Evolutionary conservation across 768 basidiomycete species (phyloP).

Genomic region (Pleurotus eryngii): DNA sequence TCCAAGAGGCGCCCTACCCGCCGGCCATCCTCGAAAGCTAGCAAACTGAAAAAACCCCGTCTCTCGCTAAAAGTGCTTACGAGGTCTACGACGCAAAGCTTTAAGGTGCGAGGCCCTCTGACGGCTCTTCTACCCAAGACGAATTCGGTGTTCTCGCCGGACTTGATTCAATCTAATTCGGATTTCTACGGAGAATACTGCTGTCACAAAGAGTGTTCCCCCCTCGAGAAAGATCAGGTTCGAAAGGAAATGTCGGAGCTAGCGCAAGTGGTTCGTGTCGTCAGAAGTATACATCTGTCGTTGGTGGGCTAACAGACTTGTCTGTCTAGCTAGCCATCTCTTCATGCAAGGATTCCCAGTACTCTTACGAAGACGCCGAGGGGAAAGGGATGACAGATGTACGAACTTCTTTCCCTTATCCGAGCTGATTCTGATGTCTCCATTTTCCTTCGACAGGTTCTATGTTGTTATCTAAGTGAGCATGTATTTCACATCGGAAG

Average conservation of each 20-base stretch:
- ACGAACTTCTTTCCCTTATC: neutral
- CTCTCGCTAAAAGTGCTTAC: neutral
- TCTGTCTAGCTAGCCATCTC: neutral
- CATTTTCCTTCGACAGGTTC: neutral
- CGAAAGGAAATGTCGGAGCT: no score
- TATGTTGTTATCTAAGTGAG: neutral
- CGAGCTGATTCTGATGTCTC: neutral
- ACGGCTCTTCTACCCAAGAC: no score
- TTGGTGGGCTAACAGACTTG: neutral
- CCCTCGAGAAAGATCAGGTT: neutral
- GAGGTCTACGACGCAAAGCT: no score
- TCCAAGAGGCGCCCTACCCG: neutral
- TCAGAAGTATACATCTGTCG: neutral
- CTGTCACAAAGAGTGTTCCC: neutral
- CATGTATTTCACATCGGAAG: neutral
- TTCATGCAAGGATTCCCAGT: neutral
- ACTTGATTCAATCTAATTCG: neutral
- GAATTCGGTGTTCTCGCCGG: neutral
- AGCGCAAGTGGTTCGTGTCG: neutral
- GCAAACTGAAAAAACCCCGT: neutral
- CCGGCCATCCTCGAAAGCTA: neutral
- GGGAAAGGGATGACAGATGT: slow-evolving; percentile 2
- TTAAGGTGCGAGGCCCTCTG: no score
- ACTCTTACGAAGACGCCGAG: neutral
- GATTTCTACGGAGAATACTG: neutral